Evolutionary conservation across 352 stramenopile species (phyloP).

Genomic region (Lagenidium sp.): DNA sequence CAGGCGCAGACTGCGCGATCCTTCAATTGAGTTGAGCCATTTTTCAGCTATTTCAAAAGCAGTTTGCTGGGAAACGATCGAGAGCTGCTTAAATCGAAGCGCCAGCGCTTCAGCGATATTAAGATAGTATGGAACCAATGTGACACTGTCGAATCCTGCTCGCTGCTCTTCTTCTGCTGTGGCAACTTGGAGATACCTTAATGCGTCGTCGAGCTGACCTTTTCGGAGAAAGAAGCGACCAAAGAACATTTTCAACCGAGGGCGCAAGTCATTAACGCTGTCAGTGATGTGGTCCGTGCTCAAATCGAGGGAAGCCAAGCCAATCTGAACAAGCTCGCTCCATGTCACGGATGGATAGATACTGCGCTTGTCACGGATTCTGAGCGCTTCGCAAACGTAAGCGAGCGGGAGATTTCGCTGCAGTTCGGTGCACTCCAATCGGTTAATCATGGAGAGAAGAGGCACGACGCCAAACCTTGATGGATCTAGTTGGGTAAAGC

Average conservation of each 20-base stretch:
- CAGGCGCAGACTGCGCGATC: slow-evolving; percentile 24
- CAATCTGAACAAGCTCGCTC: slow-evolving; percentile 22
- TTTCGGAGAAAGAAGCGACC: slow-evolving; percentile 39
- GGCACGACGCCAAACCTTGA: slow-evolving; percentile 33
- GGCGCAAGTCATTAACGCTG: slow-evolving; percentile 14
- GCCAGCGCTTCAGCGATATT: slow-evolving; percentile 37
- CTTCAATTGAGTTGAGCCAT: slow-evolving; percentile 45
- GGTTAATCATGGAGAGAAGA: slow-evolving; percentile 24
- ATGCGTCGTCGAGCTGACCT: slow-evolving; percentile 48
- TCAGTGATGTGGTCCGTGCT: slow-evolving; percentile 12
- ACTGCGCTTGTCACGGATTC: not conserved
- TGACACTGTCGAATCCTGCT: slow-evolving; percentile 11
- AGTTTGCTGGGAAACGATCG: slow-evolving; percentile 29
- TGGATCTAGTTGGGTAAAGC: slow-evolving; percentile 33
- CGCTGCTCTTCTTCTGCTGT: slow-evolving; percentile 33
- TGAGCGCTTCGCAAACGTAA: not conserved
- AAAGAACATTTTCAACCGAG: slow-evolving; percentile 38
- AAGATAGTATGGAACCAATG: slow-evolving; percentile 47
- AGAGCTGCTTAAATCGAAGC: slow-evolving; percentile 42
- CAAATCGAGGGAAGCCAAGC: slow-evolving; percentile 1
- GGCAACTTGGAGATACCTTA: slow-evolving; percentile 32
- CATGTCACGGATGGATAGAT: slow-evolving; percentile 16
- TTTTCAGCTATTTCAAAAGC: slow-evolving; percentile 30
- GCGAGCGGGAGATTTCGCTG: not conserved
- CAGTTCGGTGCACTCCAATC: slow-evolving; percentile 6